Conservation (phyloP, 257 asterid genomes). For the Solanum bulbocastanum region DNA sequence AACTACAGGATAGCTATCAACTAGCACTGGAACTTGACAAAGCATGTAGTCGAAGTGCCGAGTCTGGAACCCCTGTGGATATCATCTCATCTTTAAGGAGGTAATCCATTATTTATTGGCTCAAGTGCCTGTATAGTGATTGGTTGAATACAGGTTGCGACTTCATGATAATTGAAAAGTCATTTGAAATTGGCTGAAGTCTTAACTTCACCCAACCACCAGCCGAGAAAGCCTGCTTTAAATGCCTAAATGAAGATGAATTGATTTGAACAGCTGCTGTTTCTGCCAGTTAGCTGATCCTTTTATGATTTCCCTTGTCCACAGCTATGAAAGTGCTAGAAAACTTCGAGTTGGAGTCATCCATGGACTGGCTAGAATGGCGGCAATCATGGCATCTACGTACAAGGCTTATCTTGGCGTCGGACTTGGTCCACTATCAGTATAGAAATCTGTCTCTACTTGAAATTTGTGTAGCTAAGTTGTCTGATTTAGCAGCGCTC, state of each 20-base stretch:
- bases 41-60: conserved; percentile 36
- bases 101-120: conserved; percentile 10
- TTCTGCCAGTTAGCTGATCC: not conserved
- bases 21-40: conserved; percentile 81
- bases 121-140: not conserved
- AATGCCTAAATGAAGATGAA: not conserved
- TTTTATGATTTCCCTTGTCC: conserved; percentile 7
- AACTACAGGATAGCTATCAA: conserved; percentile 76
- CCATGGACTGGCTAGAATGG: conserved; percentile 97
- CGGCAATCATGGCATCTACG: conserved; percentile 93
- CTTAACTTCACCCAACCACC: not conserved
- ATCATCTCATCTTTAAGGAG: conserved; percentile 53
- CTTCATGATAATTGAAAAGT: not conserved
- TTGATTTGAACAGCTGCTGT: not conserved
- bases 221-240: not conserved
- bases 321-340: conserved; percentile 79
- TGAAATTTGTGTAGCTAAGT: not conserved
- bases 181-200: not conserved
- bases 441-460: conserved; percentile 10
- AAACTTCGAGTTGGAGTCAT: conserved; percentile 73
- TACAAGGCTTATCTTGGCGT: conserved; percentile 89
- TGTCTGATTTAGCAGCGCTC: not conserved
- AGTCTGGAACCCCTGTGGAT: conserved; percentile 45
- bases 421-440: conserved; percentile 92
- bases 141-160: not conserved